Conservation (phyloP, 148 eudicot species). For the Mesembryanthemum crystallinum region DNA sequence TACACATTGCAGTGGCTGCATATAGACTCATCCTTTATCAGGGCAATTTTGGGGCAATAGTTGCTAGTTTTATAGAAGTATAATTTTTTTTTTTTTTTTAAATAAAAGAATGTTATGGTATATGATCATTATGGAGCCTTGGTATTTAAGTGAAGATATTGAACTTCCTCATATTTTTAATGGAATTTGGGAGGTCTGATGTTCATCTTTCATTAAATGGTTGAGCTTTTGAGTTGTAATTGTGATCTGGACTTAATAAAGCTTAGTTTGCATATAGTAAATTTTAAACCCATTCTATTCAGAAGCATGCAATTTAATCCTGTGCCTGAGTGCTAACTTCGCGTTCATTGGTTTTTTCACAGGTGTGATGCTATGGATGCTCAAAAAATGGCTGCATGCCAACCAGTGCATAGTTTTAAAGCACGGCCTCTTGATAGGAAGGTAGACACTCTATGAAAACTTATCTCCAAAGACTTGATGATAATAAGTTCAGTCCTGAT, state of each 20-base stretch:
- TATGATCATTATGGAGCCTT: background rate
- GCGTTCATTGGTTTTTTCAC: conserved; percentile 16
- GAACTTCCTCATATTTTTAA: no score
- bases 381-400: conserved; percentile 36
- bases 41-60: background rate
- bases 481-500: background rate
- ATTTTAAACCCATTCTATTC: background rate
- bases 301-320: background rate
- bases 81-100: no score
- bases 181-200: background rate
- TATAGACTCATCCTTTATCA: background rate
- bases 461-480: background rate
- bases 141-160: no score
- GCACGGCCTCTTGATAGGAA: conserved; percentile 67
- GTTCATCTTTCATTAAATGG: background rate
- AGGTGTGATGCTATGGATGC: conserved; percentile 37
- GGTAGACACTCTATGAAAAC: conserved; percentile 9
- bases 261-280: background rate
- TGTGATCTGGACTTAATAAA: background rate
- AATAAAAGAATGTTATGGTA: background rate
- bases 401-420: conserved; percentile 51
- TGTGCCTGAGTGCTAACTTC: background rate
- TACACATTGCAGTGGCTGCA: background rate
- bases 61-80: background rate
- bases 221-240: background rate